Base-by-base conservation (phyloP, 1,139 yeast genomes). In the Candida sojae region DNA sequence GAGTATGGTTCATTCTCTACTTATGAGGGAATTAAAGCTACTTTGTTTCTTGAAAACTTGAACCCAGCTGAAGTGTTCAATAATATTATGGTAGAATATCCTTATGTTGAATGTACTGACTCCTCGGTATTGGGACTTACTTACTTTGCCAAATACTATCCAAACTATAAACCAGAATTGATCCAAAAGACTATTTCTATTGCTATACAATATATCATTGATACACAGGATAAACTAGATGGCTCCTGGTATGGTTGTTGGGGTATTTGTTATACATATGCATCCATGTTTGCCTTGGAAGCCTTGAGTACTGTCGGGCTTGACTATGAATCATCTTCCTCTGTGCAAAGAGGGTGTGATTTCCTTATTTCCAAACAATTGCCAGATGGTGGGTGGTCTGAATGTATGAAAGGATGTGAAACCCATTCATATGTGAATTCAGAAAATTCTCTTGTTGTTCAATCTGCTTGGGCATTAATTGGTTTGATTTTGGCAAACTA, bases 191-290 rank as follows among this genome's bases (percentile, higher is more conserved):
- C 97, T 0, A 87, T 95, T 42, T 74, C 80, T 4, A 77, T 83
- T 48, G 98, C 97, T 0, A 77, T 89, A 12, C 68, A 78, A 3
- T 95, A 86, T 59, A 89, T 95, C 43, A 79, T 80, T 45, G 65
- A 72, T 4, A 79, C 80, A 2, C 99, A 95, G 66, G 73, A 77
- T 41, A 61, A 64, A 0, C 26, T 45, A 11, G 97, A 93, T 64
- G 99, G 99, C 0, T 85, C 96, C 8, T 95, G 99, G 98, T 95
- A 92, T 64, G 99, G 99, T 1, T 85, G 92, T 39, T 95, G 99
- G 99, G 99, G 99, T 39, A 86, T 95, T 9, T 95, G 99, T 62
- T 91, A 80, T 63, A 89, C 97, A 0, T 95, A 95, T 67, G 98
- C 99, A 0, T 88, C 93, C 1, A 95, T 95, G 99, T 95, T 95